phyloP scores from a whole-genome alignment of 139 green algal genomes.

The Tetradesmus obliquus region DNA sequence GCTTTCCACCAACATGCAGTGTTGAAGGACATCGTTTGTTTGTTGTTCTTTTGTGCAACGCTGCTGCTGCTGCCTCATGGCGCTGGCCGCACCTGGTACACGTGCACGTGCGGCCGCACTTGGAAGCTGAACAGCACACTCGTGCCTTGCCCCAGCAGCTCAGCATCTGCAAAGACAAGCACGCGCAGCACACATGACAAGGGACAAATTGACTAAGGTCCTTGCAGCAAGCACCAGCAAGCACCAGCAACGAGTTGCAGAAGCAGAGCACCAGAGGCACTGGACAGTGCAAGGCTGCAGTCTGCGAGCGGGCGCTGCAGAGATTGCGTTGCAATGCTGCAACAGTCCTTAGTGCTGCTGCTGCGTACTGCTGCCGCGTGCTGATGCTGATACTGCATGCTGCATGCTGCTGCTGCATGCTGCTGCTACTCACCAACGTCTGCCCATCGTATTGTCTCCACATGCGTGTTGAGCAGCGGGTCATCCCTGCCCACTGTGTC shows the following conservation, averaged over 20 bases:
- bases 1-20: no score
- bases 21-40: no score
- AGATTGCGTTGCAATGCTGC: background rate
- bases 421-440: conserved; percentile 38
- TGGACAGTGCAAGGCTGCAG: no score
- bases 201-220: background rate
- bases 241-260: background rate
- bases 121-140: conserved; percentile 53
- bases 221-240: background rate
- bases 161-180: background rate
- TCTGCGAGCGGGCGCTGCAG: no score
- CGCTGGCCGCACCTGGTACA: conserved; percentile 49
- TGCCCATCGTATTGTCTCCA: conserved; percentile 27
- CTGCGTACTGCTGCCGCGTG: background rate
- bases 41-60: no score
- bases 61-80: background rate
- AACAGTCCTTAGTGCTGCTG: background rate
- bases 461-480: conserved; percentile 13
- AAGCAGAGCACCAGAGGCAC: no score
- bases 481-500: conserved; percentile 25
- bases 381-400: background rate
- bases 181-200: background rate
- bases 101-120: conserved; percentile 36
- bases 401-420: background rate
- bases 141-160: background rate